Evolutionary conservation across 2,329 filamentous ascomycete genomes (phyloP).

Genomic region (Aspergillus sp.): DNA sequence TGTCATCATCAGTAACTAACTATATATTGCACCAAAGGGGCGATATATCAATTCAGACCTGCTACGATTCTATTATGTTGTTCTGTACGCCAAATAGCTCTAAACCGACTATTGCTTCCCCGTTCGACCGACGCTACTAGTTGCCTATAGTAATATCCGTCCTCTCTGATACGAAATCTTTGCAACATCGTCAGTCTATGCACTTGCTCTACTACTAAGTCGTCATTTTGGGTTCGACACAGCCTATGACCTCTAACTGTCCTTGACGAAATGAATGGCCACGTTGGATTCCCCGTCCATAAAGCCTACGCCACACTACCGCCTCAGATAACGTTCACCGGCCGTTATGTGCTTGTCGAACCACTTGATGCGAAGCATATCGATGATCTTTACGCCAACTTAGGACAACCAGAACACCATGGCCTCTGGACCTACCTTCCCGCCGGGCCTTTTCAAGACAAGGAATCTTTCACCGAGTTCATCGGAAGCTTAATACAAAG

Average conservation of each 20-base stretch:
- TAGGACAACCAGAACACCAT: conserved; percentile 12
- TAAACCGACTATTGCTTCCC: too few relatives aligned
- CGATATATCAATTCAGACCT: too few relatives aligned
- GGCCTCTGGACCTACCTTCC: conserved; percentile 35
- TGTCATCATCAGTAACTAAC: too few relatives aligned
- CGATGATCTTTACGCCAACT: conserved; percentile 13
- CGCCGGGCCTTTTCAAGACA: conserved; percentile 23
- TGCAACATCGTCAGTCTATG: neutral
- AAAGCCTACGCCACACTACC: conserved; percentile 5
- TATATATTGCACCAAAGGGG: too few relatives aligned
- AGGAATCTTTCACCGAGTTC: conserved; percentile 22
- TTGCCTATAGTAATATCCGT: neutral
- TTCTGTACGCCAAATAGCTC: too few relatives aligned
- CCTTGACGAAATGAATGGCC: conserved; percentile 1
- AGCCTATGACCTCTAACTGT: neutral
- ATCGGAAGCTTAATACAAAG: conserved; percentile 16
- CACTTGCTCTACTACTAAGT: neutral
- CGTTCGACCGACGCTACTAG: too few relatives aligned
- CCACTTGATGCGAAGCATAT: conserved; percentile 15
- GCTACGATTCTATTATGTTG: too few relatives aligned
- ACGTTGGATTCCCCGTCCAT: conserved; percentile 6
- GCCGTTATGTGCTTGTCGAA: conserved; percentile 12
- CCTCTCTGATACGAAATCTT: neutral
- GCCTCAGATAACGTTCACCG: conserved; percentile 5
- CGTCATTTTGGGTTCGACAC: neutral